These are phyloP conservation scores for Polytrichum commune DNA, from an alignment of 225 moss, liverwort and hornwort genomes.

Conservation along the genomic window DNA sequence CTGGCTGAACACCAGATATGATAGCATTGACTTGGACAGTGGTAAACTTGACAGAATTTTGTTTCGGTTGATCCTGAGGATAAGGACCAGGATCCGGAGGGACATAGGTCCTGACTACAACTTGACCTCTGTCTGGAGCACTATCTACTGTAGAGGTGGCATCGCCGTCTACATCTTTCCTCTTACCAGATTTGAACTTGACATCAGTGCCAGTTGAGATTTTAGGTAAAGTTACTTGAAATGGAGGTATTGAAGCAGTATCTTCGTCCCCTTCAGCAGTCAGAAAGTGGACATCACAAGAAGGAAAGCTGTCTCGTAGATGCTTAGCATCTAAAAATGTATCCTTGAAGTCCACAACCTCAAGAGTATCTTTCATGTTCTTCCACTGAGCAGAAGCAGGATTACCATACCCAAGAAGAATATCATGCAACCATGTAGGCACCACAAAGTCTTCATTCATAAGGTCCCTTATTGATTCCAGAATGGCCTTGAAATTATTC, in stretches of 20 bases:
- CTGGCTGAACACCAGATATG: conserved; percentile 94
- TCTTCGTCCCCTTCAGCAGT: conserved; percentile 74
- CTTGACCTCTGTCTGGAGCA: conserved; percentile 34
- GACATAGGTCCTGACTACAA: conserved; percentile 80
- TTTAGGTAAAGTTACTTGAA: conserved; percentile 74
- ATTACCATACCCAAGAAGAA: conserved; percentile 95
- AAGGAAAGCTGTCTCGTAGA: conserved; percentile 83
- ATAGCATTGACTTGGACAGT: conserved; percentile 96
- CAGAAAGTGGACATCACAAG: conserved; percentile 69
- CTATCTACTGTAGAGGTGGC: conserved; percentile 28
- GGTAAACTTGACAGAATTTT: conserved; percentile 85
- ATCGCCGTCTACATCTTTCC: conserved; percentile 48
- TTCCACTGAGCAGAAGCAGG: conserved; percentile 95
- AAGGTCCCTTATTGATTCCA: conserved; percentile 95
- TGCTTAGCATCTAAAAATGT: conserved; percentile 92
- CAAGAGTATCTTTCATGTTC: conserved; percentile 84
- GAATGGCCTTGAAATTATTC: conserved; percentile 98
- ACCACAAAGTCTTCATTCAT: conserved; percentile 99
- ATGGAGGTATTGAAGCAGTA: conserved; percentile 79
- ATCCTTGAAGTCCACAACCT: conserved; percentile 90
- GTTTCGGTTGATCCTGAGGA: conserved; percentile 96
- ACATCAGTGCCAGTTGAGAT: conserved; percentile 15
- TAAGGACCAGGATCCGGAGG: conserved; percentile 99
- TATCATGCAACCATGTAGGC: conserved; percentile 93
- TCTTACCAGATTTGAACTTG: conserved; percentile 57